Evolutionary conservation across 805 yeast genomes (phyloP), one percentile per base, ranked within the genome.

Genomic region (Barnettozyma pratensis): DNA sequence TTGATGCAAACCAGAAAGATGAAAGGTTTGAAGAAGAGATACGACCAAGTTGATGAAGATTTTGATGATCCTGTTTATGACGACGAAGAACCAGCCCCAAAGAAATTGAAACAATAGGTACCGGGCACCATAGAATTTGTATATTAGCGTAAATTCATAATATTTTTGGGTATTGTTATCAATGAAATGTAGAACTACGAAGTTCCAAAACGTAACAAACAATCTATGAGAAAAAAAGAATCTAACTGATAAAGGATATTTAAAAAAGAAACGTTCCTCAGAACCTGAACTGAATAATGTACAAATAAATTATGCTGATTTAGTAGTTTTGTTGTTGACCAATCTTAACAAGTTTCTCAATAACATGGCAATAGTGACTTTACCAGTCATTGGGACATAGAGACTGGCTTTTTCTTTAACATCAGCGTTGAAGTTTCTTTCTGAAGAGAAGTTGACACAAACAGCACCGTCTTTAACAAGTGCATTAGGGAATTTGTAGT

Each of bases 1-100:
- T 84, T 84, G 67, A 69, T 94, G 65, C 99, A 94, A 72, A 92
- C 99, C 6, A 82, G 99, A 72, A 94, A 94, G 81, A 89, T 94
- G 97, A 94, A 94, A 77, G 99, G 99, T 67, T 76, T 94, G 64
- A 94, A 94, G 73, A 76, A 87, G 48, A 81, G 79, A 66, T 91
- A 77, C 60, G 97, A 91, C 65, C 96, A 88, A 69, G 71, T 67
- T 19, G 71, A 66, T 41, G 75, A 69, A 30, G 79, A 72, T 28
- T 80, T 78, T 39, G 84, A 76, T 45, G 80, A 73, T 42, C 80
- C 73, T 39, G 78, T 72, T 4, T 72, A 70, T 39, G 75, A 66
- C 8, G 71, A 62, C 29, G 50, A 42, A 37, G 77, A 69, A 45
- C 70, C 65, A 40, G 73, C 65, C 29, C 54, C 63, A 19, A 66